phyloP scores from a whole-genome alignment of 2,329 filamentous ascomycete species.

The Ceratocystis colombiana region DNA sequence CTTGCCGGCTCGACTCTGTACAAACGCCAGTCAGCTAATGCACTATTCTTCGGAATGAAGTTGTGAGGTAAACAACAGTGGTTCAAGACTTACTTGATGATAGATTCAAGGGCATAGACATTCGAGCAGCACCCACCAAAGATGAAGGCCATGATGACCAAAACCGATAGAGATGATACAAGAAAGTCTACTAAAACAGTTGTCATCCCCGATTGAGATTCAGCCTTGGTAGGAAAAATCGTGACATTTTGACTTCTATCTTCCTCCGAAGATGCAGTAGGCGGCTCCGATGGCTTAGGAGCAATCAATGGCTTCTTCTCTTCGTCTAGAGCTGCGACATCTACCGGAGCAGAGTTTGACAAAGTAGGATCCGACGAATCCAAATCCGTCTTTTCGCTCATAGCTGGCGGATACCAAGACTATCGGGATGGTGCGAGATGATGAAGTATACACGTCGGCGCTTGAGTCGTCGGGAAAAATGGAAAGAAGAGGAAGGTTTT shows the following conservation, averaged over 20 bases:
- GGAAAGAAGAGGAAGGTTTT: not conserved
- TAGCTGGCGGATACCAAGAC: not conserved
- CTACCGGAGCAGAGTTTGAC: not conserved
- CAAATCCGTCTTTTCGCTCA: not conserved
- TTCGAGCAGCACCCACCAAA: conserved; percentile 95
- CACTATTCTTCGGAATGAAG: not conserved
- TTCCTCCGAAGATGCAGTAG: not conserved
- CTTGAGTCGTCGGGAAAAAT: not conserved
- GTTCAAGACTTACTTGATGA: conserved; percentile 65
- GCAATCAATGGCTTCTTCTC: conserved; percentile 12
- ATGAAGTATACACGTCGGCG: not conserved
- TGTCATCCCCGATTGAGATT: not conserved
- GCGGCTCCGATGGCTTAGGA: not conserved
- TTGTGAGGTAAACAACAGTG: not conserved
- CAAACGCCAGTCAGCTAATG: not conserved
- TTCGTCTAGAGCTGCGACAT: not conserved
- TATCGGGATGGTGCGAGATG: not conserved
- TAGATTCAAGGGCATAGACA: conserved; percentile 92
- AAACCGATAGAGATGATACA: conserved; percentile 41
- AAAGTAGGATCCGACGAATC: not conserved
- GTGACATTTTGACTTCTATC: not conserved
- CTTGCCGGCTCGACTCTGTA: conserved; percentile 69
- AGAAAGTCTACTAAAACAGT: conserved; percentile 12
- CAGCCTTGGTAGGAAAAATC: not conserved
- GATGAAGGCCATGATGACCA: conserved; percentile 59